Base-by-base conservation (phyloP, 2,329 filamentous ascomycete species). In the Neonectria sp. region DNA sequence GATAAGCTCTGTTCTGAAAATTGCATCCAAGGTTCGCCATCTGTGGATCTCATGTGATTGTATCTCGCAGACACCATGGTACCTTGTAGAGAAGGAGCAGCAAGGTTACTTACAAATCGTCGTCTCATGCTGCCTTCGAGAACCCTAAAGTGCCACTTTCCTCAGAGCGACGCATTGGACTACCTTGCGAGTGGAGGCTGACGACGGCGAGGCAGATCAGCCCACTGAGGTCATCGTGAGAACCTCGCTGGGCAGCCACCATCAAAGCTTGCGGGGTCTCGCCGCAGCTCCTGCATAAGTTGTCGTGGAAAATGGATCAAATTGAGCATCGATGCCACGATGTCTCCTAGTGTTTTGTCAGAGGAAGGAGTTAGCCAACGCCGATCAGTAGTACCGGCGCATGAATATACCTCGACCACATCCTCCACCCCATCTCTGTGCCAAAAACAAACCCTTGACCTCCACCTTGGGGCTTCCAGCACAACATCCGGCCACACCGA, bases 21-120 rank as follows among this genome's bases (percentile, higher is more conserved):
- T 9, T 21, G 24, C 6, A 7, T 8, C 21, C 5, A 53, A 53
- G n/a, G 51, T 24, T 53, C 6, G 21, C 2, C n/a, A 24, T 56
- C 48, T 57, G 53, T 56, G 60, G 60, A 27, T 25, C 29, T 48
- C 40, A 17, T 46, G 37, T 25, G 21, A 29, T 24, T 33, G 29
- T n/a, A 21, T 35, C 2, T 21, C 2, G 4, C 6, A 33, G 25
- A 21, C 17, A 21, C 21, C 21, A 21, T 1, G 40, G 17, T 43
- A n/a, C 40, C 35, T 37, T 13, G 35, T 17, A 9, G n/a, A 53
- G 29, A 21, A 53, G 31, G 51, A 35, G n/a, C 21, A 51, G 25
- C 25, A 51, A 31, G 25, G 48, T 51, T 51, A 25, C 21, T 4
- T 25, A 31, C 46, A 13, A 8, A 9, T 31, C 27, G 27, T 29